Evolutionary conservation across 2,329 filamentous ascomycete genomes (phyloP).

Genomic region (Botryotinia narcissicola): DNA sequence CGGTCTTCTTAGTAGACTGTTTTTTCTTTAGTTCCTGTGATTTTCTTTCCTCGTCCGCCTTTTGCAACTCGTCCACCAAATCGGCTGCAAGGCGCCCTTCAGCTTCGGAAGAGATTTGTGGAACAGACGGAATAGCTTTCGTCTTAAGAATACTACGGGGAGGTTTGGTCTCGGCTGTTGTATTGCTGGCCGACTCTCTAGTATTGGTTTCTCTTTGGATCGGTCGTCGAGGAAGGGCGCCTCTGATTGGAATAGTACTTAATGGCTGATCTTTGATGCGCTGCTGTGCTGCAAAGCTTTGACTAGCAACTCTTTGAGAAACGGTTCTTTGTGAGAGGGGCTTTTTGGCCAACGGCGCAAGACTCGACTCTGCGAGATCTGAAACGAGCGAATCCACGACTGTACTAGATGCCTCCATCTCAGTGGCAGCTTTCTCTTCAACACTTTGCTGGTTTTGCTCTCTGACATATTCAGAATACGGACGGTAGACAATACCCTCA

Average conservation of each 20-base stretch:
- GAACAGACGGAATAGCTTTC: conserved; percentile 22
- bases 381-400: conserved; percentile 20
- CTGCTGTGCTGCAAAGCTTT: conserved; percentile 67
- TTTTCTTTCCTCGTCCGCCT: conserved; percentile 28
- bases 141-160: conserved; percentile 26
- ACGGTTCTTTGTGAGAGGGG: conserved; percentile 9
- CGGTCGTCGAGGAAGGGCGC: conserved; percentile 28
- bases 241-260: conserved; percentile 20
- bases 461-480: conserved; percentile 59
- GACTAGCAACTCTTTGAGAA: conserved; percentile 46
- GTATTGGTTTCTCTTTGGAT: conserved; percentile 14
- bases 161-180: conserved; percentile 22
- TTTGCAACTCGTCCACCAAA: conserved; percentile 33
- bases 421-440: conserved; percentile 22
- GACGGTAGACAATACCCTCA: conserved; percentile 61
- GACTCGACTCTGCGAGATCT: neutral
- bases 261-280: conserved; percentile 54
- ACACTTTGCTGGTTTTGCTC: conserved; percentile 44
- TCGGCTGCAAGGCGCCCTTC: conserved; percentile 37
- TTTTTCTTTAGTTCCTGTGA: conserved; percentile 35
- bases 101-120: conserved; percentile 31
- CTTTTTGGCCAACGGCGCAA: conserved; percentile 6
- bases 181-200: neutral
- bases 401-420: conserved; percentile 21
- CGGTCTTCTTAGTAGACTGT: conserved; percentile 41